Evolutionary conservation across 345 rosid genomes (phyloP).

Genomic region (Lumnitzera racemosa): DNA sequence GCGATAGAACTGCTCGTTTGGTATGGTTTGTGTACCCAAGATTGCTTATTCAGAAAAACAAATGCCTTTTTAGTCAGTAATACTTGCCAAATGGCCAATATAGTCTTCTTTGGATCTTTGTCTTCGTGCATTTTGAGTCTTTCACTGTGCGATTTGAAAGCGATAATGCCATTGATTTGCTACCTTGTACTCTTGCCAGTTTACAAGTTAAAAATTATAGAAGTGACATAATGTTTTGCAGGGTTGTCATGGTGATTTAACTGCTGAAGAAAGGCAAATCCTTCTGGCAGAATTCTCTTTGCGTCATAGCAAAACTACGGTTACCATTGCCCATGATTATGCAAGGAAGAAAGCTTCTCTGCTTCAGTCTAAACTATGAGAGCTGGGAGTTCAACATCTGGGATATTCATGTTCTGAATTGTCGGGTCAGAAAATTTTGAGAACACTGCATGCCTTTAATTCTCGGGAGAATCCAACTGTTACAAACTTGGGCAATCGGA

Average conservation of each 20-base stretch:
- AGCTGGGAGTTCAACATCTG: no score
- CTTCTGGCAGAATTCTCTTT: conserved; percentile 77
- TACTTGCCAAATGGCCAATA: not conserved
- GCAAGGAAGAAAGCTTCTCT: conserved; percentile 44
- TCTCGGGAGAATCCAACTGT: no score
- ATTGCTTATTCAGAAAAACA: no score
- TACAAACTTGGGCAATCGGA: no score
- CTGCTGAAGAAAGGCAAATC: conserved; percentile 57
- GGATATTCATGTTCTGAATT: no score
- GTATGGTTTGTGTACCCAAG: conserved; percentile 21
- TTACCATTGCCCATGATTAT: conserved; percentile 57
- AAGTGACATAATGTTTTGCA: conserved; percentile 15
- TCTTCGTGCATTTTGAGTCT: not conserved
- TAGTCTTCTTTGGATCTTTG: not conserved
- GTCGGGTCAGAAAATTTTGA: no score
- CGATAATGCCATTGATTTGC: not conserved
- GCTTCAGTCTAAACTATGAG: conserved; percentile 27
- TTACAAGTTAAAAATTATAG: not conserved
- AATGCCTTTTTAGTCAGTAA: not conserved
- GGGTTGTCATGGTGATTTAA: conserved; percentile 87
- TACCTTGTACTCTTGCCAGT: not conserved
- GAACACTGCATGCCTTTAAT: no score
- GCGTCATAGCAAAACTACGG: conserved; percentile 69
- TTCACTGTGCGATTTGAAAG: not conserved
- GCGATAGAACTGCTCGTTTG: conserved; percentile 72